Conservation (phyloP, 1,139 yeast genomes). For the Tardiomyces blankii region DNA sequence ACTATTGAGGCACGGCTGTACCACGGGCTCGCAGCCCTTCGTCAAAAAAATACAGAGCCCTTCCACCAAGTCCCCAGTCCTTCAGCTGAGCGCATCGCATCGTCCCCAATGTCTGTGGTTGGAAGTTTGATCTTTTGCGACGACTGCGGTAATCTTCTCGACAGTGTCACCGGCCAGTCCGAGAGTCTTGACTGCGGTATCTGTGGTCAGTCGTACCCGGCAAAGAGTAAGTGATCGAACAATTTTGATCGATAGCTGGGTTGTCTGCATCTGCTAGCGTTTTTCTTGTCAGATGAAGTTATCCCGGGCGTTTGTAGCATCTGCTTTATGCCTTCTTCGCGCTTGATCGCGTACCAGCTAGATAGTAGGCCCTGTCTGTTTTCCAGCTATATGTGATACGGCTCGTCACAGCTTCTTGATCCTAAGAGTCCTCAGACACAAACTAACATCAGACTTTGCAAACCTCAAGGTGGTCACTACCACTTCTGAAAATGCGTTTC, state of each 20-base stretch:
- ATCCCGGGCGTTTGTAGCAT: too few relatives aligned
- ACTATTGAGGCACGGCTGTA: too few relatives aligned
- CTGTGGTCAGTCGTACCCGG: slow-evolving; percentile 49
- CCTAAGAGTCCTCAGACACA: too few relatives aligned
- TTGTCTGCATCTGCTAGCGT: too few relatives aligned
- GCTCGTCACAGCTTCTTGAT: too few relatives aligned
- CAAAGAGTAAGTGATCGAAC: slow-evolving; percentile 15
- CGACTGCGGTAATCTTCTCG: slow-evolving; percentile 87
- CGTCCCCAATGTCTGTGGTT: slow-evolving; percentile 67
- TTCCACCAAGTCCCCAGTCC: background rate
- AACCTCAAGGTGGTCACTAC: slow-evolving; percentile 77
- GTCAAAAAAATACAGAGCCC: too few relatives aligned
- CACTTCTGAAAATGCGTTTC: slow-evolving; percentile 86
- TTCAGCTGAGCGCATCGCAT: background rate
- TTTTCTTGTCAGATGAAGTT: too few relatives aligned
- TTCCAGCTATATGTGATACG: too few relatives aligned
- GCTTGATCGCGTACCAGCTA: too few relatives aligned
- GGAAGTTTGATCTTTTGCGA: slow-evolving; percentile 91
- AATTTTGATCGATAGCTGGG: slow-evolving; percentile 7
- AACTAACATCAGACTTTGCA: slow-evolving; percentile 32
- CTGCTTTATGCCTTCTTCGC: too few relatives aligned
- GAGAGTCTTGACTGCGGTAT: slow-evolving; percentile 46
- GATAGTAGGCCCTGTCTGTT: too few relatives aligned
- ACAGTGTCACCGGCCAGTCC: slow-evolving; percentile 42
- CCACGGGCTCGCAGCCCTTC: too few relatives aligned